Evolutionary conservation across 1,139 yeast species (phyloP), one percentile per base, ranked within the genome.

Genomic region (Scheffersomyces lignicola): DNA sequence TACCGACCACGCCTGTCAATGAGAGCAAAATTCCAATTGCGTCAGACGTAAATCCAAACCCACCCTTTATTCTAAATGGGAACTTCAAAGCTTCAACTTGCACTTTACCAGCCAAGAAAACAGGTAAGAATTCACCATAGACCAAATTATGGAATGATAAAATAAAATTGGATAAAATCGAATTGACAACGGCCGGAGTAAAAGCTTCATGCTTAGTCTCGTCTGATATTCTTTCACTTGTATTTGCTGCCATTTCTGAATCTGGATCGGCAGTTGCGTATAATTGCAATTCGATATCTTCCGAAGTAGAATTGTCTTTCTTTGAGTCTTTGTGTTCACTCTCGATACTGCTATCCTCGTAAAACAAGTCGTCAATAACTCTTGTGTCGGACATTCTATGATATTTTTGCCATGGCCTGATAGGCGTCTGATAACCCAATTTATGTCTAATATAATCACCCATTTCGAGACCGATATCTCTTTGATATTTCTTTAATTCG

Each of bases 81-180:
- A 80, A 76, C 25, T 56, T 48, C 12, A 78, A 49, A 10, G 54
- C 42, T 10, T 52, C 49, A 2, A 53, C 52, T 24, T 54, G 60
- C 29, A 74, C 56, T 24, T 67, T 60, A 12, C 77, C 65, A 0
- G 84, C 81, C 12, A 79, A 54, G 38, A 76, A 74, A 3, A 80
- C 74, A 7, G 87, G 85, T 27, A 78, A 55, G 42, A 80, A 76
- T 50, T 80, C 85, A 37, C 66, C 68, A 51, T 65, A 77, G 5
- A 76, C 73, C 7, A 76, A 60, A 14, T 65, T 54, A 47, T 75
- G 82, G 41, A 76, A 44, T 7, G 49, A 43, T 24, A 44, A 36
- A 18, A 46, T 31, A 30, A 46, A 43, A 34, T 43, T 43, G n/a
- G 34, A 29, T 4, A 26, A 4, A 4, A 45, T 43, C 11, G 44